Percentiles rank a stretch among this genome's conserved stretches.
These are phyloP conservation scores for Pseudodiploospora longispora DNA, from an alignment of 2,329 filamentous ascomycete genomes.

Conservation along the genomic window DNA sequence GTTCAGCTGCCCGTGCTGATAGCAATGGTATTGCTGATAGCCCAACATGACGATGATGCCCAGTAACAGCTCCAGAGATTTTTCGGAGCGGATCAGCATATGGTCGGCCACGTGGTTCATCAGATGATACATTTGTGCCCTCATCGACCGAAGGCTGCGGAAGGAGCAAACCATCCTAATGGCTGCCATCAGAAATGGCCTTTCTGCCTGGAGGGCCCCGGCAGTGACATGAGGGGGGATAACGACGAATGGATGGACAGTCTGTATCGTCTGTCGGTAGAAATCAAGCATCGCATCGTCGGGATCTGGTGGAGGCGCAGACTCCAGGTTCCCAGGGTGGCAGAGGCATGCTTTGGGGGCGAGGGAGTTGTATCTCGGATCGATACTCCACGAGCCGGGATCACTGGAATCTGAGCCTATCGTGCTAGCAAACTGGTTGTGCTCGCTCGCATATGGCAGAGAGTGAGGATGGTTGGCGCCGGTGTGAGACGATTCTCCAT, in stretches of 20 bases:
- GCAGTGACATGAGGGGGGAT: conserved; percentile 29
- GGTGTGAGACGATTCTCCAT: conserved; percentile 1
- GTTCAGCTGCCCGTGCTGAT: conserved; percentile 43
- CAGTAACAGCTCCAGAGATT: conserved; percentile 41
- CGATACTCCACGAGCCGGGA: conserved; percentile 23
- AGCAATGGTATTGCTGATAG: conserved; percentile 48
- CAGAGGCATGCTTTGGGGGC: conserved; percentile 41
- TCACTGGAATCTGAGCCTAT: conserved; percentile 8
- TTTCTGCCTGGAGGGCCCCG: conserved; percentile 26
- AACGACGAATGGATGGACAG: conserved; percentile 39
- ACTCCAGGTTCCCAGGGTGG: conserved; percentile 31
- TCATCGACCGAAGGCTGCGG: conserved; percentile 37
- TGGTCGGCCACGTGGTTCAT: conserved; percentile 38
- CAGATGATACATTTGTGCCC: conserved; percentile 40
- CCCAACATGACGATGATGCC: conserved; percentile 41
- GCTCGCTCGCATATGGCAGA: conserved; percentile 13
- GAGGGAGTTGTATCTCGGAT: conserved; percentile 36
- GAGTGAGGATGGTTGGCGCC: conserved; percentile 1
- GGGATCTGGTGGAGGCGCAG: conserved; percentile 31
- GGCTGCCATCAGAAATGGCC: conserved; percentile 41
- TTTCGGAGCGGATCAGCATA: conserved; percentile 40
- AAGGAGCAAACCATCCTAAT: conserved; percentile 44
- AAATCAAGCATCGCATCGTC: conserved; percentile 38
- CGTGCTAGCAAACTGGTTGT: conserved; percentile 1
- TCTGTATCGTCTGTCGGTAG: conserved; percentile 35